Conservation (phyloP, 805 yeast species). For the Metschnikowia aberdeeniae region DNA sequence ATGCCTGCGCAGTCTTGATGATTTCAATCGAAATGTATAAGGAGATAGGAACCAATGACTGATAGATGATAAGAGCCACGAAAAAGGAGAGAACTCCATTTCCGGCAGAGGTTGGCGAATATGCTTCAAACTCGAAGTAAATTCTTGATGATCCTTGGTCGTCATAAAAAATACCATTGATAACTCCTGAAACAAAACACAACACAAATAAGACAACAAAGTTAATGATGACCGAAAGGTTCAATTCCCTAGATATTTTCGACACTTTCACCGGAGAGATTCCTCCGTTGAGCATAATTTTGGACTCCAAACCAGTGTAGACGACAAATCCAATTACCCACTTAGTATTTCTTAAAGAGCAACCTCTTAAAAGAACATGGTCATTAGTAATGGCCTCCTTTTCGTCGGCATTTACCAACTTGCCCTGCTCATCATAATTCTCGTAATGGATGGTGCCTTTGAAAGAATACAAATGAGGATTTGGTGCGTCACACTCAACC, state of each 20-base stretch:
- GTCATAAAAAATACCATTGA: conserved; percentile 63
- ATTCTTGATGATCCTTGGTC: conserved; percentile 41
- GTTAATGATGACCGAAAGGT: conserved; percentile 61
- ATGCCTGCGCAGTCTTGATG: conserved; percentile 78
- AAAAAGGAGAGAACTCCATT: conserved; percentile 71
- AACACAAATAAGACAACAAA: conserved; percentile 57
- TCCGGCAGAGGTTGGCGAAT: conserved; percentile 54
- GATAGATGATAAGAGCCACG: conserved; percentile 72
- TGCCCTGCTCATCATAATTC: conserved; percentile 30
- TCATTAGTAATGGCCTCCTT: conserved; percentile 59
- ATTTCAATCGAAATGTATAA: conserved; percentile 78
- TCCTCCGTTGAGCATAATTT: conserved; percentile 76
- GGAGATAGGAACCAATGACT: conserved; percentile 79
- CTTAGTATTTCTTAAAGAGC: conserved; percentile 66
- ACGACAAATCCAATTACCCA: conserved; percentile 73
- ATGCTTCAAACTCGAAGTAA: conserved; percentile 59
- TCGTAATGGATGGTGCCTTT: conserved; percentile 62
- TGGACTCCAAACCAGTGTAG: conserved; percentile 75
- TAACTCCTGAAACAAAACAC: conserved; percentile 65
- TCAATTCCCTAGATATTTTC: conserved; percentile 60
- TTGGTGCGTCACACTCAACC: conserved; percentile 73
- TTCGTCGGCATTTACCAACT: conserved; percentile 31
- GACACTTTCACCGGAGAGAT: conserved; percentile 72
- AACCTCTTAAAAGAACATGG: conserved; percentile 68
- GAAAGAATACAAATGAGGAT: conserved; percentile 57